Evolutionary conservation across 441 rosid genomes (phyloP).

Genomic region (Syzygium syzygioides): DNA sequence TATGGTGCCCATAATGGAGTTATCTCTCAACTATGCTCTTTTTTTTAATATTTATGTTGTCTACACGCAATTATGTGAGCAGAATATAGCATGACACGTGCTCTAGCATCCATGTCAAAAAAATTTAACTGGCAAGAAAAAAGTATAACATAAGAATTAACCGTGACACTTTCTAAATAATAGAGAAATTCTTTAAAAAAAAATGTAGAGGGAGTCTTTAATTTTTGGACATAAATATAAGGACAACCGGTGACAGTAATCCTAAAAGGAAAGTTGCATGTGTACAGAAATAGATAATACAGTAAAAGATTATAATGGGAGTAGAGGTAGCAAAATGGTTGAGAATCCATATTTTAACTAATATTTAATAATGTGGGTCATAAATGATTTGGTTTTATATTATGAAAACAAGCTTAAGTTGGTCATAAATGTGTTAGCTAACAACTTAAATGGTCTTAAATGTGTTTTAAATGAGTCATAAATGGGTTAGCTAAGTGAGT

Average conservation of each 20-base stretch:
- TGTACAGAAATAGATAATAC: neutral
- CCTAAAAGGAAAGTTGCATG: too few species aligned
- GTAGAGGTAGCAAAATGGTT: too few species aligned
- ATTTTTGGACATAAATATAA: neutral
- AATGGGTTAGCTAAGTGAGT: too few species aligned
- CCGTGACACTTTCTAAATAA: neutral
- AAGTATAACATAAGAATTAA: neutral
- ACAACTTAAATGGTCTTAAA: too few species aligned
- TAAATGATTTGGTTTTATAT: too few species aligned
- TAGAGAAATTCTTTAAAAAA: too few species aligned
- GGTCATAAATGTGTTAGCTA: too few species aligned
- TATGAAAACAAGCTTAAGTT: too few species aligned
- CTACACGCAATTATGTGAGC: neutral
- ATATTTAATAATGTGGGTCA: too few species aligned
- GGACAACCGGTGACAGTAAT: rapidly evolving
- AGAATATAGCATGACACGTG: neutral
- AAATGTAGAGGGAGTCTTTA: neutral
- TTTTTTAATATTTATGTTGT: neutral
- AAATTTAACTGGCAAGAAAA: neutral
- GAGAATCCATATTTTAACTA: too few species aligned
- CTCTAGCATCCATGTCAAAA: neutral
- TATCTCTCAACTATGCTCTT: neutral
- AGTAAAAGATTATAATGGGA: neutral
- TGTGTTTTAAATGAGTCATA: too few species aligned
- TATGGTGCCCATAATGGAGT: neutral